Conservation (phyloP, 2,329 filamentous ascomycete genomes). For the Aspergillus arachidicola region DNA sequence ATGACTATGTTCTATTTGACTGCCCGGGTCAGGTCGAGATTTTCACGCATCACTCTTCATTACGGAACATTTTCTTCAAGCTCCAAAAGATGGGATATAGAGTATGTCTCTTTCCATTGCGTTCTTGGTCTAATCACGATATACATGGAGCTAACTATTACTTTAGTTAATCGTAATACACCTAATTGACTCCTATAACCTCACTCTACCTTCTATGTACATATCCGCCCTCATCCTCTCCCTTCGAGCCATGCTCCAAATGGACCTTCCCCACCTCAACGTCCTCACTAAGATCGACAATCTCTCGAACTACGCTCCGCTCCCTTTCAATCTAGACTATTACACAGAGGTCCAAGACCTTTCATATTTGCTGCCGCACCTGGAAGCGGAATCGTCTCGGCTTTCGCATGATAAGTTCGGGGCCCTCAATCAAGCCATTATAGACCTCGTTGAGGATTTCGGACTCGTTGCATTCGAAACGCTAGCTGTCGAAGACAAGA, state of each 20-base stretch:
- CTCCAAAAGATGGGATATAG: slow-evolving; percentile 90
- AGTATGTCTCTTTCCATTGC: slow-evolving; percentile 57
- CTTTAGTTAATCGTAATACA: slow-evolving; percentile 85
- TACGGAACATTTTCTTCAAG: slow-evolving; percentile 88
- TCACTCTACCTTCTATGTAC: slow-evolving; percentile 91
- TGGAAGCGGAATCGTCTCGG: slow-evolving; percentile 76
- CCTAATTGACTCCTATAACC: slow-evolving; percentile 89
- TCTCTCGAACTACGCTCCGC: slow-evolving; percentile 75
- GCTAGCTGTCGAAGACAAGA: slow-evolving; percentile 92
- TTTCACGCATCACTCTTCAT: slow-evolving; percentile 90
- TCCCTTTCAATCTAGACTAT: slow-evolving; percentile 94
- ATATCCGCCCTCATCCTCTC: slow-evolving; percentile 92
- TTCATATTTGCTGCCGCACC: slow-evolving; percentile 75
- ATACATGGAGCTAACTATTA: slow-evolving; percentile 8
- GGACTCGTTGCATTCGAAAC: slow-evolving; percentile 90
- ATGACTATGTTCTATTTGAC: slow-evolving; percentile 94
- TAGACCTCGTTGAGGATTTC: slow-evolving; percentile 85
- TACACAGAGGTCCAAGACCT: slow-evolving; percentile 98
- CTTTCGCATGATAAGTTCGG: slow-evolving; percentile 75
- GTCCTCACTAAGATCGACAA: slow-evolving; percentile 98
- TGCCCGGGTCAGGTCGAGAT: slow-evolving; percentile 97
- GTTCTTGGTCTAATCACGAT: background rate
- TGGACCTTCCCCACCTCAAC: slow-evolving; percentile 95
- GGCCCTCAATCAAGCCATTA: slow-evolving; percentile 81
- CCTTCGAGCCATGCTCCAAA: slow-evolving; percentile 94